These are phyloP conservation scores for Saturnispora hagleri DNA, from an alignment of 805 yeast genomes.

Conservation along the genomic window DNA sequence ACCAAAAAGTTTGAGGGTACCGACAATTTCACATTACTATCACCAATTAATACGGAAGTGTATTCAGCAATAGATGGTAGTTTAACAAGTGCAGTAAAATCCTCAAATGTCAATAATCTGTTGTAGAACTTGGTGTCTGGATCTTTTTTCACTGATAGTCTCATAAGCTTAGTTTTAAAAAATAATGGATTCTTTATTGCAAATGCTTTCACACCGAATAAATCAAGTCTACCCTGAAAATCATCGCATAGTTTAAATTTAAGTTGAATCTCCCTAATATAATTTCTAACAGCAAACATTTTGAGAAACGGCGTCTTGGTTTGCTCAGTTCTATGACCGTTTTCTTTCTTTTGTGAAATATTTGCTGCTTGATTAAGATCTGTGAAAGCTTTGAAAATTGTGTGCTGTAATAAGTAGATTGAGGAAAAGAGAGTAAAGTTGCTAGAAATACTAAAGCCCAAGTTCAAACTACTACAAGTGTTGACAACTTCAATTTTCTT, in stretches of 20 bases:
- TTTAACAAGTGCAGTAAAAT: conserved; percentile 9
- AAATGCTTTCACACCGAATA: conserved; percentile 21
- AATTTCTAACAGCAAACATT: conserved; percentile 8
- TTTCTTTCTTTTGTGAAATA: not conserved
- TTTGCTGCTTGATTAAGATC: not conserved
- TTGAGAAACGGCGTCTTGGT: not conserved
- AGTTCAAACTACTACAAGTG: not conserved
- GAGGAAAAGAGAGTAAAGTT: conserved; percentile 40
- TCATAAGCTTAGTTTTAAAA: conserved; percentile 6
- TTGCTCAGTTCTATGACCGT: not conserved
- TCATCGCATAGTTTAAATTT: conserved; percentile 36
- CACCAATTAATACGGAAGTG: conserved; percentile 14
- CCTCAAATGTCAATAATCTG: conserved; percentile 9
- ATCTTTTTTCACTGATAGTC: conserved; percentile 11
- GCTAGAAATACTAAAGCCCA: conserved; percentile 30
- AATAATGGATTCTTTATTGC: conserved; percentile 6
- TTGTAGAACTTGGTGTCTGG: not conserved
- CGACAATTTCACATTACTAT: conserved; percentile 37
- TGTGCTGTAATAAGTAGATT: conserved; percentile 35
- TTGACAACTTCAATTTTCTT: conserved; percentile 5
- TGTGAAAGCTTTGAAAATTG: conserved; percentile 14
- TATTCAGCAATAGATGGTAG: conserved; percentile 1
- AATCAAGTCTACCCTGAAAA: conserved; percentile 40
- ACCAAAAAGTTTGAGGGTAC: conserved; percentile 71
- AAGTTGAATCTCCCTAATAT: conserved; percentile 13